Conservation (phyloP, 2,329 filamentous ascomycete genomes). For the Colletotrichum tanaceti region DNA sequence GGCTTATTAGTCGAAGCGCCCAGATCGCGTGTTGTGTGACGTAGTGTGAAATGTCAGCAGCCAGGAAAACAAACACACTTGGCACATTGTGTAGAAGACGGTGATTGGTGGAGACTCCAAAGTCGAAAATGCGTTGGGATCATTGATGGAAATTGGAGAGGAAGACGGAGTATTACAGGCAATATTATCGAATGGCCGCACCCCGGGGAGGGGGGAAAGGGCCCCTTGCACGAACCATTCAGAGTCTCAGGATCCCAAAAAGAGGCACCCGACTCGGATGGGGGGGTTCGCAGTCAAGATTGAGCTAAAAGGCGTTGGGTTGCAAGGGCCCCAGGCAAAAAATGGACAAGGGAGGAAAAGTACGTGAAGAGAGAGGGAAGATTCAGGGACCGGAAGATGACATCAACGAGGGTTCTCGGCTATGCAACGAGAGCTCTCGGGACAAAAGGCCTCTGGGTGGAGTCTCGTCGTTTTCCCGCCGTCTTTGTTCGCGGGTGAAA, state of each 20-base stretch:
- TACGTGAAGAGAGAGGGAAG: constrained; percentile 1
- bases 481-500: constrained; percentile 36
- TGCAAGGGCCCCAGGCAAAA: constrained; percentile 1
- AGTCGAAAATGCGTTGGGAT: constrained; percentile 32
- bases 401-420: constrained; percentile 41
- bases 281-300: constrained; percentile 4
- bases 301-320: constrained; percentile 15
- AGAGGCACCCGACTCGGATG: not conserved
- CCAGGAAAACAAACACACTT: not conserved
- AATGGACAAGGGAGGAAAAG: not conserved
- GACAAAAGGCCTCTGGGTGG: constrained; percentile 29
- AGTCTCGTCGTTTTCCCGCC: not conserved
- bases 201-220: not conserved
- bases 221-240: not conserved
- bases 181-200: constrained; percentile 23
- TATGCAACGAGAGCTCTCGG: constrained; percentile 37
- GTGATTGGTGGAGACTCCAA: constrained; percentile 8
- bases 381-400: constrained; percentile 29
- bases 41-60: constrained; percentile 7
- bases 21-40: not conserved
- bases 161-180: too few species aligned
- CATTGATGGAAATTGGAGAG: constrained; percentile 31
- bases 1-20: not conserved
- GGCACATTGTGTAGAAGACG: not conserved
- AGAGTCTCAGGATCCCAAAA: not conserved